Evolutionary conservation across 805 yeast species (phyloP).

Genomic region (Priceomyces fermenticarens): DNA sequence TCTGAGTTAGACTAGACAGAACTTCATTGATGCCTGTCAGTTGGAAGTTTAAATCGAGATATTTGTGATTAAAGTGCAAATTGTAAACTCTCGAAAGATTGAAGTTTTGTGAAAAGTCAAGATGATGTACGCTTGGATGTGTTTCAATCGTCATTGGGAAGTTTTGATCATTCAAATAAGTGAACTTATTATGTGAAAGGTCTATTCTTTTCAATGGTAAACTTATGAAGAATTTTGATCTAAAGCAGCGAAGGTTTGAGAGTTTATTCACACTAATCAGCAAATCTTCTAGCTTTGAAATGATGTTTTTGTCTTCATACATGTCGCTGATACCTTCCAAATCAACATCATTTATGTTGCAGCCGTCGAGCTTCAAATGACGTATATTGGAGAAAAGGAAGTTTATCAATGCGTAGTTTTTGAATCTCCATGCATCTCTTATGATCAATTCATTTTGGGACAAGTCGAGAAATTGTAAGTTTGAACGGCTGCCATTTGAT

Average conservation of each 20-base stretch:
- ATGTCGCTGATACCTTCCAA: constrained; percentile 8
- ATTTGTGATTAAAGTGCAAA: constrained; percentile 1
- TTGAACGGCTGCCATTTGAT: neutral
- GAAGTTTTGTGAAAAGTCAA: constrained; percentile 1
- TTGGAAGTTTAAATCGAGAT: constrained; percentile 1
- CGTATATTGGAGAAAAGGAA: constrained; percentile 6
- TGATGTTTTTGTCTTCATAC: constrained; percentile 2
- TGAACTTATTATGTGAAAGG: constrained; percentile 9
- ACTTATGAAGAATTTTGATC: constrained; percentile 3
- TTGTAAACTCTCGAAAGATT: constrained; percentile 2
- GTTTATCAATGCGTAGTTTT: constrained; percentile 4
- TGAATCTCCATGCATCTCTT: constrained; percentile 5
- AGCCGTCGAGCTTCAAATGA: constrained; percentile 7
- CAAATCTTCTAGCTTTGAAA: constrained; percentile 2
- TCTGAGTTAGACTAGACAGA: neutral
- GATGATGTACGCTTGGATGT: neutral
- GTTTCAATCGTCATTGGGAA: constrained; percentile 5
- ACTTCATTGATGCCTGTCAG: neutral
- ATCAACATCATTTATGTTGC: constrained; percentile 9
- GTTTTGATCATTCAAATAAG: constrained; percentile 8
- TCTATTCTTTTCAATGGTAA: constrained; percentile 8
- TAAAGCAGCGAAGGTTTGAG: constrained; percentile 7
- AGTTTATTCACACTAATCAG: constrained; percentile 8
- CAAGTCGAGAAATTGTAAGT: constrained; percentile 5
- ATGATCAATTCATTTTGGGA: constrained; percentile 8